Evolutionary conservation across 192 early-diverging fungal genomes (phyloP), one percentile per base, ranked within the genome.

Genomic region (Gaertneriomyces semiglobifer): DNA sequence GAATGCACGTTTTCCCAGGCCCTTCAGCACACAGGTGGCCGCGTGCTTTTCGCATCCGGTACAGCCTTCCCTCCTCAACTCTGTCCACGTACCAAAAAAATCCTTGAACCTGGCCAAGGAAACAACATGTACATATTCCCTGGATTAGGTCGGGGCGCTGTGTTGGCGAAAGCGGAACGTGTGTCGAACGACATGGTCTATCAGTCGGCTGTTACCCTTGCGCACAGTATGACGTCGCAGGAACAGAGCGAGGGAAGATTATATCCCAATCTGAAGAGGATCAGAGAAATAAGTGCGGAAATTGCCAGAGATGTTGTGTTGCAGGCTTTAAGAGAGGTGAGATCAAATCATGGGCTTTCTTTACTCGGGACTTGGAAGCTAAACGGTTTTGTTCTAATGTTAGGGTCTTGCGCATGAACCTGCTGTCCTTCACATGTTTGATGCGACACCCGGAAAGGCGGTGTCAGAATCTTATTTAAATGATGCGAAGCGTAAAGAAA

Each of bases 111-210:
- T 19, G 92, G 88, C 14, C 92, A 95, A 78, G 93, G 90, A 66
- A 93, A 95, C 83, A 95, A 95, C 81, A 92, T 90, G 88, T 98
- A 94, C 75, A 92, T 96, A 62, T 98, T 96, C 86, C 95, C 95
- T 51, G 92, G 93, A 55, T 85, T 98, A 42, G 95, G 95, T 43
- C 80, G 95, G 39, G 95, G 95, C 53, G 79, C 89, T 51, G 84
- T 87, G 63, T 74, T 96, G 38, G 85, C 90, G 47, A 83, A 85
- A 66, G 79, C 93, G 19, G 69, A 57, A 16, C 59, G 56, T 38
- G 89, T 96, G 64, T 88, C 91, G 41, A 89, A 94, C 71, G 74
- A 74, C 63, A 84, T 96, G 87, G 87, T 98, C 53, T 92, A 89
- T 69, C 79, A 84, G 41, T 84, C 90, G 41, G 86, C 96, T 38